Evolutionary conservation across 768 basidiomycete species (phyloP).

Genomic region (Exidia glandulosa): DNA sequence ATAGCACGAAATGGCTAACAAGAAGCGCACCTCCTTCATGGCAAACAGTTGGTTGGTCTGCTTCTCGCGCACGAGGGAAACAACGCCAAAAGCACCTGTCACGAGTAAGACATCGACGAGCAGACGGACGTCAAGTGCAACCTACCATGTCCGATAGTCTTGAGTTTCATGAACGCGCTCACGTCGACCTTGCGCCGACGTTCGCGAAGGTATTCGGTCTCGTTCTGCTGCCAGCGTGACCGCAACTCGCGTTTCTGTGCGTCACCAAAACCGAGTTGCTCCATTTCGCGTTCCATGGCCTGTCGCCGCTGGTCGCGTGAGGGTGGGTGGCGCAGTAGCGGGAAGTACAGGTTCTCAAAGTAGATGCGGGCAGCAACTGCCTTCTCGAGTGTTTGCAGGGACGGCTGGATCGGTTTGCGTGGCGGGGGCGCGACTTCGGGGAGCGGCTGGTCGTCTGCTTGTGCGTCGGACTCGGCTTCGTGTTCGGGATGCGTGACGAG

Average conservation of each 20-base stretch:
- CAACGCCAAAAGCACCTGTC: slow-evolving; percentile 89
- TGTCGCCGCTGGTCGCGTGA: slow-evolving; percentile 76
- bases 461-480: slow-evolving; percentile 39
- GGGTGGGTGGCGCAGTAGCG: slow-evolving; percentile 70
- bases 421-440: slow-evolving; percentile 23
- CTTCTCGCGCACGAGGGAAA: slow-evolving; percentile 80
- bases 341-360: slow-evolving; percentile 87
- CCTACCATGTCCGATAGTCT: slow-evolving; percentile 89
- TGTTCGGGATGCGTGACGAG: slow-evolving; percentile 59
- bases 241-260: slow-evolving; percentile 62
- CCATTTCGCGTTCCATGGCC: slow-evolving; percentile 85
- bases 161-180: slow-evolving; percentile 76
- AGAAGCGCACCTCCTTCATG: slow-evolving; percentile 87
- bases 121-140: slow-evolving; percentile 10
- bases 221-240: slow-evolving; percentile 72
- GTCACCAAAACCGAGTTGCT: slow-evolving; percentile 55
- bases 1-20: not conserved
- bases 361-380: slow-evolving; percentile 87
- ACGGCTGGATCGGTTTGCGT: slow-evolving; percentile 62
- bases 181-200: slow-evolving; percentile 71
- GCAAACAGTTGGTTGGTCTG: slow-evolving; percentile 73
- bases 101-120: slow-evolving; percentile 8
- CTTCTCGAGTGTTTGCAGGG: slow-evolving; percentile 84
- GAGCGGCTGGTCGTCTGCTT: slow-evolving; percentile 20
- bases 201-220: slow-evolving; percentile 83